Conservation (phyloP, 257 asterid species). For the Galeopsis tetrahit region DNA sequence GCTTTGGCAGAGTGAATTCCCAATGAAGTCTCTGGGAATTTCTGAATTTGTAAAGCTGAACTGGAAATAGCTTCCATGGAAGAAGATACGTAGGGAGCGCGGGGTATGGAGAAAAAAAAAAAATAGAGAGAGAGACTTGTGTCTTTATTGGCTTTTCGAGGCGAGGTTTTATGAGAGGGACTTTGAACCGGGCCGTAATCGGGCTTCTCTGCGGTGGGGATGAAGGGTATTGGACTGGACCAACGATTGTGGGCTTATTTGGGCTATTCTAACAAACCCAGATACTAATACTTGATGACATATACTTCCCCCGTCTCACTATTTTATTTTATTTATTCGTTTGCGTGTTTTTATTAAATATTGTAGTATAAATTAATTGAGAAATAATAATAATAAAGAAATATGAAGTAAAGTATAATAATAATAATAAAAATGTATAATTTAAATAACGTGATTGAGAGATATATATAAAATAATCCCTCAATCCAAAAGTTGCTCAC, state of each 20-base stretch:
- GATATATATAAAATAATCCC: no score
- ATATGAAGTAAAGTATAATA: no score
- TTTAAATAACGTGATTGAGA: no score
- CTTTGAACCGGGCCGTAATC: constrained; percentile 6
- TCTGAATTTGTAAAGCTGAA: constrained; percentile 47
- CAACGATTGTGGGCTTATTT: not conserved
- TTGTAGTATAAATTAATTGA: no score
- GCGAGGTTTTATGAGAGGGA: constrained; percentile 21
- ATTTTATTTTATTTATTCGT: no score
- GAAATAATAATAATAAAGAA: no score
- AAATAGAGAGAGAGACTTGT: not conserved
- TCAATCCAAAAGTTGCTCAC: no score
- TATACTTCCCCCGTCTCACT: no score
- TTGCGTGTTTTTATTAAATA: no score
- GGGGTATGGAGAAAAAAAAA: constrained; percentile 24
- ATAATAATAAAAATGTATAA: no score
- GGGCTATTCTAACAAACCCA: not conserved
- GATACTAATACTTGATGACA: not conserved
- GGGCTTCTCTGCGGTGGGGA: not conserved
- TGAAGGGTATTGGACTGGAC: not conserved
- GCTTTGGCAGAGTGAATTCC: constrained; percentile 29
- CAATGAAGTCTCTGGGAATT: constrained; percentile 38
- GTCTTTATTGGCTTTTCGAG: constrained; percentile 26
- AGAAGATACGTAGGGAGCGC: constrained; percentile 32
- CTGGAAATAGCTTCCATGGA: constrained; percentile 66